Base-by-base conservation (phyloP, 306 rosid genomes). In the Cucumis cinereus region DNA sequence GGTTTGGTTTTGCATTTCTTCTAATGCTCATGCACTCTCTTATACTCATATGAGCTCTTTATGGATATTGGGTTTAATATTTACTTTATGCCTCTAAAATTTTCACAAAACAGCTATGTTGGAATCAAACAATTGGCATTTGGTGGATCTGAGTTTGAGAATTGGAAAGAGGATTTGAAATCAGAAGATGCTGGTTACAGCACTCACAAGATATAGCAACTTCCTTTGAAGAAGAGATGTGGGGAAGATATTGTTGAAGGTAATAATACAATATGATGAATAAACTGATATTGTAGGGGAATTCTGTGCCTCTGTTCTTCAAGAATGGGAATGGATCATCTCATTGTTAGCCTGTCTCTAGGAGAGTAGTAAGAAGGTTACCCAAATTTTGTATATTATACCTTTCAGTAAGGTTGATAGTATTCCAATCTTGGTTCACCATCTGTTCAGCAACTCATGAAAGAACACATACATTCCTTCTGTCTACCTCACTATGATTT, bases 91-190 rank as follows among this genome's bases (percentile, higher is more conserved):
- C 63, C 73, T 75, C 67, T 67, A 35, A 17, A 5, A 22, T 52
- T 38, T 77, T 50, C 23, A 57, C 69, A 40, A 40, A 61, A n/a
- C 84, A 90, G 96, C 82, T 86, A 81, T 74, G 85, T 90, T 20
- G 98, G 94, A 63, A 91, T 93, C 87, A 93, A 90, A 88, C 96
- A 90, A 82, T 79, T 91, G 75, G 76, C 73, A 74, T 88, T 93
- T 82, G 98, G 98, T 52, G 98, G 98, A 70, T 45, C 84, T 53
- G 90, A 89, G 79, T 93, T 84, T 73, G 93, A 89, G 89, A 88
- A 83, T 76, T 93, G 98, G 97, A 88, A 87, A n/a, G 98, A 93
- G 86, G 85, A 79, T 81, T 60, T 90, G 82, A 88, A 77, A 63
- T 85, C 97, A 50, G 97, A 93, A 83, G 97, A 87, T 78, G 77